Evolutionary conservation across 176 grass and related monocot species (phyloP).

Genomic region (Chloris gayana): DNA sequence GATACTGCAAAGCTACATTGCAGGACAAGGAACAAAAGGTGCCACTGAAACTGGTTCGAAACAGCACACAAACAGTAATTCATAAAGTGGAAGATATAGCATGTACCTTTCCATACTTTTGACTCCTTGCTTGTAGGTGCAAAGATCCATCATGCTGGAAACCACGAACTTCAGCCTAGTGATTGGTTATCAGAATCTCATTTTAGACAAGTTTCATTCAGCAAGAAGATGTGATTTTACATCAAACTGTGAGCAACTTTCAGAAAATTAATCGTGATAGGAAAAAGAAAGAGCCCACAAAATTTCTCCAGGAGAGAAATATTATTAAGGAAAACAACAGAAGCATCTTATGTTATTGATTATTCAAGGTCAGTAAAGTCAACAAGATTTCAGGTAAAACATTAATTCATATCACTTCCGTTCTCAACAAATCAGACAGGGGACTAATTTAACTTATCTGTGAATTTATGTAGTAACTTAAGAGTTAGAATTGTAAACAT

Average conservation of each 20-base stretch:
- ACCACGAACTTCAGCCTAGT: slow-evolving; percentile 91
- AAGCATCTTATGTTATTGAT: not conserved
- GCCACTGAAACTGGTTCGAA: not conserved
- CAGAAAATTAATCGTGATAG: not conserved
- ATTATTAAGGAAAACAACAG: slow-evolving; percentile 9
- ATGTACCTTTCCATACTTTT: slow-evolving; percentile 94
- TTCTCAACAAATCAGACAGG: not conserved
- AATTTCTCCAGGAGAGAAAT: not conserved
- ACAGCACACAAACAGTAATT: not conserved
- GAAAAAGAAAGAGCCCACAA: not conserved
- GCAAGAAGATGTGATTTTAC: not conserved
- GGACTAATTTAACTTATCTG: not conserved
- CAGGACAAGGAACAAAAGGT: not conserved
- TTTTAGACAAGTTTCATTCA: not conserved
- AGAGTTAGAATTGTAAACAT: not conserved
- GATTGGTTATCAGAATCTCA: slow-evolving; percentile 31
- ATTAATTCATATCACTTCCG: not conserved
- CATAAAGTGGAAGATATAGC: slow-evolving; percentile 1
- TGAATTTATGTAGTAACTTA: not conserved
- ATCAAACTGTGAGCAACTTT: not conserved
- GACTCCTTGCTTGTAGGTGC: slow-evolving; percentile 97
- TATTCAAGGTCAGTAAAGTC: not conserved
- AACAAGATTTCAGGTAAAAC: not conserved
- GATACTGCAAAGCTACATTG: slow-evolving; percentile 10
- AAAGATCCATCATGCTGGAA: slow-evolving; percentile 95